phyloP scores from a whole-genome alignment of 495 filamentous ascomycete genomes.

The Immersiella caudata region DNA sequence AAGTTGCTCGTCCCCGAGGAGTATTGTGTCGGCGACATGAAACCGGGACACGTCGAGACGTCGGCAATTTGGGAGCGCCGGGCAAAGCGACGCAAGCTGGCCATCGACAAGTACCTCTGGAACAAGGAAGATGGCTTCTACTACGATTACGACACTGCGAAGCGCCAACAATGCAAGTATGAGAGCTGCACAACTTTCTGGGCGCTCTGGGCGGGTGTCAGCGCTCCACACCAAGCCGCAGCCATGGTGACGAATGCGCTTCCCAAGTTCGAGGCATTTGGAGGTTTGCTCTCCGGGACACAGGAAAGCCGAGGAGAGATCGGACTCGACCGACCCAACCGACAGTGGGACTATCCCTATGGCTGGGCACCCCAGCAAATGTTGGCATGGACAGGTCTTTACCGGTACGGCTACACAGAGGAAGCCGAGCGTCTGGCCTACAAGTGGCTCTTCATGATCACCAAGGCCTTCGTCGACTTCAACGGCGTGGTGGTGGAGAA shows the following conservation, averaged over 20 bases:
- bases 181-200: constrained; percentile 93
- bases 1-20: constrained; percentile 75
- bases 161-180: constrained; percentile 73
- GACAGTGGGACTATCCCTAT: constrained; percentile 98
- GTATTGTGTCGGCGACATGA: constrained; percentile 65
- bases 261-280: constrained; percentile 81
- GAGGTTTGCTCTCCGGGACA: constrained; percentile 88
- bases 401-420: constrained; percentile 86
- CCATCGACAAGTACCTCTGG: constrained; percentile 90
- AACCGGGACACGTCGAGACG: constrained; percentile 66
- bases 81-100: constrained; percentile 73
- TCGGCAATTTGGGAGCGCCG: constrained; percentile 88
- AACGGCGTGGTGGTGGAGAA: constrained; percentile 98
- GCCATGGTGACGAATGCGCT: constrained; percentile 74
- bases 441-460: constrained; percentile 97
- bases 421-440: constrained; percentile 88
- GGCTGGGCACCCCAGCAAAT: constrained; percentile 99
- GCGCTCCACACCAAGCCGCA: constrained; percentile 76
- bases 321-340: constrained; percentile 80
- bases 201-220: constrained; percentile 92
- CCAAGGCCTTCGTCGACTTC: constrained; percentile 94
- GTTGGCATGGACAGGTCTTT: constrained; percentile 89
- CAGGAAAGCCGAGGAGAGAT: constrained; percentile 80
- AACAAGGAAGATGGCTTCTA: constrained; percentile 88
- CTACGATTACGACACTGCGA: constrained; percentile 91